phyloP scores from a whole-genome alignment of 1,284 basidiomycete species.

The Malassezia furfur region DNA sequence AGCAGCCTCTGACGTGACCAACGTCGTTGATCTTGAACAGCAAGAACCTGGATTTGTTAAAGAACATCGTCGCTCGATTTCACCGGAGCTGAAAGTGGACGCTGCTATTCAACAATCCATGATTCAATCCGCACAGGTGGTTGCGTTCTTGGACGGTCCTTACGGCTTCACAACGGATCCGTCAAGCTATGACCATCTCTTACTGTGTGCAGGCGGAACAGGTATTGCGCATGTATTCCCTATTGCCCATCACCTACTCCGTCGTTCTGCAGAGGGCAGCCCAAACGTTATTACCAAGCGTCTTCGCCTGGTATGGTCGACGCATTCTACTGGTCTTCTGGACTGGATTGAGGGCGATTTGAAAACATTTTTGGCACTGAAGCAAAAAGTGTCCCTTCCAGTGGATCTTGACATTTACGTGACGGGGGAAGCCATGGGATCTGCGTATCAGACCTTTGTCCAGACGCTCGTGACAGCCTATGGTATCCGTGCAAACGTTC shows the following conservation, averaged over 20 bases:
- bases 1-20: not conserved
- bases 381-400: not conserved
- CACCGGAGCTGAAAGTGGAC: not conserved
- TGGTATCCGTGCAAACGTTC: not conserved
- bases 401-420: not conserved
- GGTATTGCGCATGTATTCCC: constrained; percentile 25
- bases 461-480: not conserved
- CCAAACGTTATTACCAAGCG: not conserved
- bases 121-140: not conserved
- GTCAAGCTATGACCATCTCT: not conserved
- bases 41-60: too few species aligned
- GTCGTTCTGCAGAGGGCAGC: not conserved
- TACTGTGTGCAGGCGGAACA: not conserved
- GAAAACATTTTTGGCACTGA: not conserved
- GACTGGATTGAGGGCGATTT: constrained; percentile 1
- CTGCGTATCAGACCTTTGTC: not conserved
- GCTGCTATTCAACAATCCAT: not conserved
- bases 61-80: not conserved
- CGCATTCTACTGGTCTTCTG: not conserved
- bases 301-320: constrained; percentile 6
- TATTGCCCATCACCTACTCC: constrained; percentile 1
- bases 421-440: not conserved
- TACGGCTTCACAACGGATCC: not conserved
- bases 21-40: not conserved
- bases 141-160: not conserved